Percentiles rank a stretch among this genome's conserved stretches.
Conservation (phyloP, 2,329 filamentous ascomycete genomes). For the Didymosphaeria variabile region DNA sequence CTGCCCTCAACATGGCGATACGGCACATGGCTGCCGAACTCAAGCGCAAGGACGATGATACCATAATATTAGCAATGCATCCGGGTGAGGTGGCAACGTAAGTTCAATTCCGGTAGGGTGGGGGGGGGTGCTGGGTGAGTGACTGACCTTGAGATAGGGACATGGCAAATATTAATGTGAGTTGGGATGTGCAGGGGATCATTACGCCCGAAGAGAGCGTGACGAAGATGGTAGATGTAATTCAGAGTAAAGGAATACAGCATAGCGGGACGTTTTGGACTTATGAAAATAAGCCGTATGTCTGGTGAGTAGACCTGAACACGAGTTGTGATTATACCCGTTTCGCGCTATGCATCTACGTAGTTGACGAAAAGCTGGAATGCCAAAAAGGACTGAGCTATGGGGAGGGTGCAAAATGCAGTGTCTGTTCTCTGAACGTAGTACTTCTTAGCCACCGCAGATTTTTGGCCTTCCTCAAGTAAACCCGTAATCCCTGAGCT, state of each 20-base stretch:
- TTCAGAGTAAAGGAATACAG: conserved; percentile 58
- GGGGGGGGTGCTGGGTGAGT: no score
- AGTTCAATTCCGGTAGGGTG: conserved; percentile 19
- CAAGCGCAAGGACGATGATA: conserved; percentile 59
- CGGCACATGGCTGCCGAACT: conserved; percentile 66
- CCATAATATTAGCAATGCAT: conserved; percentile 64
- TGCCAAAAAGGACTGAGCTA: no score
- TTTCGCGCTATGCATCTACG: neutral
- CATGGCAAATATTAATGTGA: conserved; percentile 62
- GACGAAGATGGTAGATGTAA: conserved; percentile 60
- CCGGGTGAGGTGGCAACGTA: conserved; percentile 65
- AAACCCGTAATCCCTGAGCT: neutral
- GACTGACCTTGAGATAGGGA: conserved; percentile 47
- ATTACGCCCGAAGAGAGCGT: conserved; percentile 62
- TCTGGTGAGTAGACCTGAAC: conserved; percentile 32
- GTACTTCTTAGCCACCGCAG: no score
- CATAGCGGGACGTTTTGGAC: conserved; percentile 67
- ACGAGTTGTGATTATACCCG: conserved; percentile 1
- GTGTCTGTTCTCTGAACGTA: no score
- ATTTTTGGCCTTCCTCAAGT: neutral
- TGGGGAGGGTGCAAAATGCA: no score
- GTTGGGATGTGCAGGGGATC: conserved; percentile 63
- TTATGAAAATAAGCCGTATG: conserved; percentile 58
- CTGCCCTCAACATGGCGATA: conserved; percentile 65
- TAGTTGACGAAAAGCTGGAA: neutral